A percentile compares a stretch with the other conserved stretches of the same genome.
phyloP scores from a whole-genome alignment of 306 rosid genomes.

The Prunus davidiana region DNA sequence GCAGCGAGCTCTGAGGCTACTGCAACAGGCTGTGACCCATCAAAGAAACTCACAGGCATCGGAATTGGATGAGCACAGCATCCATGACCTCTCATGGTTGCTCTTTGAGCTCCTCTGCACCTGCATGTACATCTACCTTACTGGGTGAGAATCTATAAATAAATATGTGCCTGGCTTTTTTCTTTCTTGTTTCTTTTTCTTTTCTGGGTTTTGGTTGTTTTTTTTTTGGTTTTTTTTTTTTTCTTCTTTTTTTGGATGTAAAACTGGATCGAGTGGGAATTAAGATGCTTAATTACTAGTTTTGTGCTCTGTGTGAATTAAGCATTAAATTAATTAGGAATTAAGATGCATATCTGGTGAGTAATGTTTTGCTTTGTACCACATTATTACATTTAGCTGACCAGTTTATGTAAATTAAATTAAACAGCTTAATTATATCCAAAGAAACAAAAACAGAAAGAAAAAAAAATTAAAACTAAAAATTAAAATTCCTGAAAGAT shows the following conservation, averaged over 20 bases:
- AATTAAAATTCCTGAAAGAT: too few relatives aligned
- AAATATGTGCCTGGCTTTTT: not conserved
- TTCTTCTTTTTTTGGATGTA: not conserved
- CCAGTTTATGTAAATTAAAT: too few relatives aligned
- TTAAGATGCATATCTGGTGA: too few relatives aligned
- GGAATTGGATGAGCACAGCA: slow-evolving; percentile 14
- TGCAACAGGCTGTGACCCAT: not conserved
- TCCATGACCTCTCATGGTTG: slow-evolving; percentile 33
- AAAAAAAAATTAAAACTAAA: too few relatives aligned
- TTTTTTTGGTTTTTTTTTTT: not conserved
- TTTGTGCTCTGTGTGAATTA: too few relatives aligned
- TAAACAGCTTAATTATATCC: too few relatives aligned
- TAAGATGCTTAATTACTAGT: too few relatives aligned
- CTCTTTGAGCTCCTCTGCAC: slow-evolving; percentile 21
- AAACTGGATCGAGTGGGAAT: too few relatives aligned
- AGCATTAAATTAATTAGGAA: too few relatives aligned
- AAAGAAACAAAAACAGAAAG: too few relatives aligned
- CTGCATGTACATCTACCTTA: not conserved
- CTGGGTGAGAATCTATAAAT: not conserved
- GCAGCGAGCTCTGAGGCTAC: slow-evolving; percentile 32
- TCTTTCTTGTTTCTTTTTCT: not conserved
- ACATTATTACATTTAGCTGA: too few relatives aligned
- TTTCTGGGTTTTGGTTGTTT: not conserved
- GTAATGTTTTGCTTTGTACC: too few relatives aligned
- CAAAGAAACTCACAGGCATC: not conserved